Conservation (phyloP, 179 eudicot genomes). For the Beta corolliflora region DNA sequence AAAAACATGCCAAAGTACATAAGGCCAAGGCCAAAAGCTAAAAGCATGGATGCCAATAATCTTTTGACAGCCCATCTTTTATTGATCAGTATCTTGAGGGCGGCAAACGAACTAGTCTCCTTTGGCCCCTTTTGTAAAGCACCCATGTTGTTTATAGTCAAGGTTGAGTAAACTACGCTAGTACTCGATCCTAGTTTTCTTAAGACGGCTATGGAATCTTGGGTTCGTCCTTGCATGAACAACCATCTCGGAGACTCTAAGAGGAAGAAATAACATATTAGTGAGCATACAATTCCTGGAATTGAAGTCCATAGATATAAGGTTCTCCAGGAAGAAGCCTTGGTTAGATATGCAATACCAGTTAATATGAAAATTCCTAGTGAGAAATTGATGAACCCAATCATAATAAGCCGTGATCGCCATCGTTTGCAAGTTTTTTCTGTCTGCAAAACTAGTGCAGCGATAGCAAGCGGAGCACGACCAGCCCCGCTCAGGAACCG, state of each 20-base stretch:
- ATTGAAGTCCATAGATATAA: slow-evolving; percentile 29
- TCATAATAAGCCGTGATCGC: slow-evolving; percentile 16
- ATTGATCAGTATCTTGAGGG: slow-evolving; percentile 15
- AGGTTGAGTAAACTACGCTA: background rate
- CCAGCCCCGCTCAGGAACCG: slow-evolving; percentile 25
- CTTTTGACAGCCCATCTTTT: slow-evolving; percentile 27
- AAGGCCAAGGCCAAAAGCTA: slow-evolving; percentile 29
- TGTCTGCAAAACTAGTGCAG: slow-evolving; percentile 13
- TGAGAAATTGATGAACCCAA: slow-evolving; percentile 13
- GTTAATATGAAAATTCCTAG: slow-evolving; percentile 21
- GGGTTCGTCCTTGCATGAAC: slow-evolving; percentile 24
- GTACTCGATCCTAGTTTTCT: slow-evolving; percentile 5
- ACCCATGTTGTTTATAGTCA: background rate
- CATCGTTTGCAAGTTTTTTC: slow-evolving; percentile 23
- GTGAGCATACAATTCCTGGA: slow-evolving; percentile 21
- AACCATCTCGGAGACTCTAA: slow-evolving; percentile 35
- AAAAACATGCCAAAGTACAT: slow-evolving; percentile 34
- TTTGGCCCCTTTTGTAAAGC: background rate
- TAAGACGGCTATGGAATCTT: slow-evolving; percentile 16
- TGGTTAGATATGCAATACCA: background rate
- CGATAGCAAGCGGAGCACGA: slow-evolving; percentile 22
- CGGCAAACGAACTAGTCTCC: background rate
- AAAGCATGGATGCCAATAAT: slow-evolving; percentile 19
- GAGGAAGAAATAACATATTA: slow-evolving; percentile 8
- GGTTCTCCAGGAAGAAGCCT: slow-evolving; percentile 21